Evolutionary conservation across 768 basidiomycete genomes (phyloP).

Genomic region (Coprinopsis strossmayeri): DNA sequence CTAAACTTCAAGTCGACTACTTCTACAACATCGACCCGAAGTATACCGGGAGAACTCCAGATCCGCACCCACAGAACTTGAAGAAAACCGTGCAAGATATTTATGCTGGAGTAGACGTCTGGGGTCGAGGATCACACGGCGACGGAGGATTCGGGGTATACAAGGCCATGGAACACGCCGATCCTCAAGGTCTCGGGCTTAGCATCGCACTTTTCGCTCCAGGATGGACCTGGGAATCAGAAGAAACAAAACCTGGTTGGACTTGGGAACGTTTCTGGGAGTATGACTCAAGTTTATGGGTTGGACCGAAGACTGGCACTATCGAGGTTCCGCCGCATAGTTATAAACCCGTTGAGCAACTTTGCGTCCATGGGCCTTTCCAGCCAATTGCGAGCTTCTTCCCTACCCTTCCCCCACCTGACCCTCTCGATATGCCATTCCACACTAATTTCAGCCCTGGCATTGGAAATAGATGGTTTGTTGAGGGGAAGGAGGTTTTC

Average conservation of each 20-base stretch:
- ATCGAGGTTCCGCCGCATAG: slow-evolving; percentile 39
- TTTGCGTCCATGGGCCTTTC: slow-evolving; percentile 48
- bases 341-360: slow-evolving; percentile 30
- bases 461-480: slow-evolving; percentile 63
- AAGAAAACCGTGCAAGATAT: slow-evolving; percentile 49
- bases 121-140: slow-evolving; percentile 72
- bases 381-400: slow-evolving; percentile 53
- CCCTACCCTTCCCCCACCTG: slow-evolving; percentile 38
- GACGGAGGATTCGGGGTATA: slow-evolving; percentile 67
- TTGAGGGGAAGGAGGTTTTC: slow-evolving; percentile 49
- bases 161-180: slow-evolving; percentile 60
- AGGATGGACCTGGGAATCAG: slow-evolving; percentile 80
- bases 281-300: slow-evolving; percentile 67
- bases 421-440: slow-evolving; percentile 47
- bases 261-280: slow-evolving; percentile 70
- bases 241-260: slow-evolving; percentile 52
- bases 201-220: slow-evolving; percentile 77
- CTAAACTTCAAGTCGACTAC: slow-evolving; percentile 47
- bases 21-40: slow-evolving; percentile 42
- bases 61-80: slow-evolving; percentile 14
- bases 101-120: slow-evolving; percentile 74
- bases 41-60: slow-evolving; percentile 20
- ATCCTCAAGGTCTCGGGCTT: slow-evolving; percentile 50
- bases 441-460: slow-evolving; percentile 68
- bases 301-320: slow-evolving; percentile 41